Conservation (phyloP, 2,329 filamentous ascomycete genomes). For the Ascochyta viciae-villosae region DNA sequence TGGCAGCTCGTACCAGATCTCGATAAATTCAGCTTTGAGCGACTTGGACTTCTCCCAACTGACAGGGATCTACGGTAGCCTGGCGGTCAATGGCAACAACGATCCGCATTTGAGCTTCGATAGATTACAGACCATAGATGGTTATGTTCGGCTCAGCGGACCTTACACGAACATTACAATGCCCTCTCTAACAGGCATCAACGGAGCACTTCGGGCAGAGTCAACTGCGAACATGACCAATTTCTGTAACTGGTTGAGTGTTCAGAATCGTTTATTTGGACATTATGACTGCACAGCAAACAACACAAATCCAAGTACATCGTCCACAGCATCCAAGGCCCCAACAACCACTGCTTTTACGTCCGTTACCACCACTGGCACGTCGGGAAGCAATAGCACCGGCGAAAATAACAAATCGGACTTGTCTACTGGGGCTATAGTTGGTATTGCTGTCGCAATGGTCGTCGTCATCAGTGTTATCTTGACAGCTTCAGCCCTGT, state of each 20-base stretch:
- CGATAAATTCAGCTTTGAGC: slow-evolving; percentile 17
- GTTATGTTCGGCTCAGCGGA: slow-evolving; percentile 26
- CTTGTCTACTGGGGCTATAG: slow-evolving; percentile 10
- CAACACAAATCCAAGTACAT: not conserved
- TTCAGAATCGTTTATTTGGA: slow-evolving; percentile 14
- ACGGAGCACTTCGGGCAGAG: slow-evolving; percentile 23
- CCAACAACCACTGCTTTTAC: not conserved
- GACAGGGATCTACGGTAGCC: slow-evolving; percentile 22
- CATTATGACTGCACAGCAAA: slow-evolving; percentile 29
- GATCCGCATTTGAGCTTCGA: slow-evolving; percentile 15
- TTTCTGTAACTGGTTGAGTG: slow-evolving; percentile 22
- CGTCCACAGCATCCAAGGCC: not conserved
- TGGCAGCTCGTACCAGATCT: slow-evolving; percentile 21
- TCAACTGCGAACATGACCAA: slow-evolving; percentile 22
- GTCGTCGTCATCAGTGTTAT: slow-evolving; percentile 10
- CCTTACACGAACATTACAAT: slow-evolving; percentile 29
- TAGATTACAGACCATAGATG: slow-evolving; percentile 26
- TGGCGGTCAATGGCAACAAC: slow-evolving; percentile 21
- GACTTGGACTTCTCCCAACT: slow-evolving; percentile 19
- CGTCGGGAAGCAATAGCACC: not conserved
- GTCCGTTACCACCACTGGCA: not conserved
- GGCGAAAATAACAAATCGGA: not conserved
- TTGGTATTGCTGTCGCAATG: slow-evolving; percentile 18
- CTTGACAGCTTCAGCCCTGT: slow-evolving; percentile 6
- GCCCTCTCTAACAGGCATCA: slow-evolving; percentile 22